A percentile compares a stretch with the other conserved stretches of the same genome.
Conservation (phyloP, 2,329 filamentous ascomycete species). For the Dothidotthia symphoricarpi region DNA sequence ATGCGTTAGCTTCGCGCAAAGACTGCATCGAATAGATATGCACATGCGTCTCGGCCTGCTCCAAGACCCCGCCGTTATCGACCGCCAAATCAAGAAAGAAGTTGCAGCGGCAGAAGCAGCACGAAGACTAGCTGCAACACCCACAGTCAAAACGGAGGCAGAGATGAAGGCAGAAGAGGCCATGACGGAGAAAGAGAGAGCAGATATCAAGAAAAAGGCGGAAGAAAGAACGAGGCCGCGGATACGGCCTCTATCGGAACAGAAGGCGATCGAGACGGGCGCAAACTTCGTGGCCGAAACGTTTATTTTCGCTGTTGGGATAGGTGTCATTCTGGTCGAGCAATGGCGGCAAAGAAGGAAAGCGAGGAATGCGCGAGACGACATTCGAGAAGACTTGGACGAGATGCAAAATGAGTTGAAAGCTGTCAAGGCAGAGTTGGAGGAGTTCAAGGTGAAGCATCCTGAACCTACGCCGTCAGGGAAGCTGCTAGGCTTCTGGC, state of each 20-base stretch:
- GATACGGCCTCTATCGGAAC: constrained; percentile 64
- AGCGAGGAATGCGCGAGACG: constrained; percentile 58
- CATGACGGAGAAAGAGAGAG: constrained; percentile 48
- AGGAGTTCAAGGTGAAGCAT: constrained; percentile 41
- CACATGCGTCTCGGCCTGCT: constrained; percentile 64
- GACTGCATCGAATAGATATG: constrained; percentile 66
- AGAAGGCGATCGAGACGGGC: constrained; percentile 66
- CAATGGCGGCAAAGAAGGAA: constrained; percentile 61
- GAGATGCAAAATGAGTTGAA: constrained; percentile 54
- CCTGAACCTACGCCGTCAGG: constrained; percentile 25
- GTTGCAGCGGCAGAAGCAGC: constrained; percentile 56
- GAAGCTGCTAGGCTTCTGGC: constrained; percentile 33
- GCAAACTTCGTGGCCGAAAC: constrained; percentile 68
- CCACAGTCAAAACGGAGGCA: constrained; percentile 63
- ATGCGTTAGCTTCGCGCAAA: constrained; percentile 63
- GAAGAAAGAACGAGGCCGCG: constrained; percentile 48
- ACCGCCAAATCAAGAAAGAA: constrained; percentile 53
- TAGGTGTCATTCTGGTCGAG: constrained; percentile 62
- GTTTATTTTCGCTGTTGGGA: constrained; percentile 65
- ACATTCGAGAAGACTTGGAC: constrained; percentile 59
- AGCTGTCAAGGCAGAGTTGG: constrained; percentile 41
- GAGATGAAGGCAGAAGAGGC: constrained; percentile 58
- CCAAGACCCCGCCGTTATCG: constrained; percentile 59
- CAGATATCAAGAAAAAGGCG: constrained; percentile 47
- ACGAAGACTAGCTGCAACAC: constrained; percentile 51